phyloP scores from a whole-genome alignment of 1,284 basidiomycete species.

The Gomphus sp. region DNA sequence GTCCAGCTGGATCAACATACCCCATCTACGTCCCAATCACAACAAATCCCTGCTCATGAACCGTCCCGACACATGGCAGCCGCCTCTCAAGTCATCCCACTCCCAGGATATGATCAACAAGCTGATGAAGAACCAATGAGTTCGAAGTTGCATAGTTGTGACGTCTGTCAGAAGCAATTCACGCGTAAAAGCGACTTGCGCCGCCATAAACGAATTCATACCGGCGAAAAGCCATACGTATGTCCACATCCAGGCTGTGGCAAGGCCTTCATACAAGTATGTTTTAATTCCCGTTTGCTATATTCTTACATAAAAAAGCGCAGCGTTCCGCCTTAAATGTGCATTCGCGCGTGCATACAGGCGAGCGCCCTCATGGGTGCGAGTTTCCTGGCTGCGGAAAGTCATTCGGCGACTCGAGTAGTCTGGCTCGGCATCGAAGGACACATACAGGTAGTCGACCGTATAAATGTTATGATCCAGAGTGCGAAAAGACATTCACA shows the following conservation, averaged over 20 bases:
- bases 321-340: slow-evolving; percentile 82
- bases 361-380: slow-evolving; percentile 83
- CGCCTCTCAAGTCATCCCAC: slow-evolving; percentile 15
- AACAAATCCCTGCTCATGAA: slow-evolving; percentile 24
- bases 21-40: slow-evolving; percentile 3
- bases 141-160: slow-evolving; percentile 34
- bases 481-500: slow-evolving; percentile 80
- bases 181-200: slow-evolving; percentile 66
- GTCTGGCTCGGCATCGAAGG: slow-evolving; percentile 78
- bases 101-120: slow-evolving; percentile 11
- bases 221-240: slow-evolving; percentile 77
- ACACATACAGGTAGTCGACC: slow-evolving; percentile 80
- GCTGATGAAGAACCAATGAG: slow-evolving; percentile 3
- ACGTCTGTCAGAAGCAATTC: slow-evolving; percentile 66
- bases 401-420: slow-evolving; percentile 83
- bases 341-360: slow-evolving; percentile 79
- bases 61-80: slow-evolving; percentile 31
- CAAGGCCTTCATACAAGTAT: slow-evolving; percentile 80
- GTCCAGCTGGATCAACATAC: slow-evolving; percentile 47
- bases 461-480: slow-evolving; percentile 70
- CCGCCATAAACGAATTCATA: slow-evolving; percentile 81
- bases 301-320: slow-evolving; percentile 7
- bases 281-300: slow-evolving; percentile 14
- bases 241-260: slow-evolving; percentile 64
- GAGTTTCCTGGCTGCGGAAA: slow-evolving; percentile 78